Evolutionary conservation across 768 basidiomycete species (phyloP), one percentile per base, ranked within the genome.

Genomic region (Nidula microcarpa): DNA sequence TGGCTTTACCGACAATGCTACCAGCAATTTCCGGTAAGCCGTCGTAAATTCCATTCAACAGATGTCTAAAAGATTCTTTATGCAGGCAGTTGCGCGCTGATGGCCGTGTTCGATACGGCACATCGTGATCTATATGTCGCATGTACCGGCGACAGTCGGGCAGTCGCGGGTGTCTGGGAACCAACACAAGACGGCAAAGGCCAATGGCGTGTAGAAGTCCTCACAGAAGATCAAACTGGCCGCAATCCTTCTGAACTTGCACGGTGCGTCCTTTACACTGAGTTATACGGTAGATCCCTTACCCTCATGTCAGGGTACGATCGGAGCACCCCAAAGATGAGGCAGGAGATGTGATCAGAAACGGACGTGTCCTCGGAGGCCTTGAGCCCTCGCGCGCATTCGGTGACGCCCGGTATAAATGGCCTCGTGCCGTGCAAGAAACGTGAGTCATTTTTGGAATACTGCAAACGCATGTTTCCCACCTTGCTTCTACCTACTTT

Each of bases 161-260:
- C 97, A 10, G 94, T 99, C 5, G 95, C 96, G 17, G 97, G 97
- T 16, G 81, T 92, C 36, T 95, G 91, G 89, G 86, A 91, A 57
- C 79, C 82, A 49, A 77, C 78, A 4, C 68, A 66, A 2, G 80
- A 85, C 56, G 86, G 84, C 3, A 73, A 77, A 50, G 91, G 91
- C 9, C 77, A 75, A 50, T 99, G 97, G 97, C 81, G 86, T 45
- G 89, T 94, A 33, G 93, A 97, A 65, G 91, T 91, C n/a, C 76
- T 99, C 56, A 92, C 83, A 32, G 94, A 98, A 68, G 97, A 98
- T 64, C 95, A 98, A 74, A 98, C 95, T 6, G 97, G 94, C 37
- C 83, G 92, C 58, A 98, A 94, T 65, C 85, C 81, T 13, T 86
- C 82, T 45, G 97, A 99, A 69, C 73, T 88, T 23, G 80, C 80